Evolutionary conservation across 2,329 filamentous ascomycete species (phyloP).

Genomic region (Pseudocercospora ulei): DNA sequence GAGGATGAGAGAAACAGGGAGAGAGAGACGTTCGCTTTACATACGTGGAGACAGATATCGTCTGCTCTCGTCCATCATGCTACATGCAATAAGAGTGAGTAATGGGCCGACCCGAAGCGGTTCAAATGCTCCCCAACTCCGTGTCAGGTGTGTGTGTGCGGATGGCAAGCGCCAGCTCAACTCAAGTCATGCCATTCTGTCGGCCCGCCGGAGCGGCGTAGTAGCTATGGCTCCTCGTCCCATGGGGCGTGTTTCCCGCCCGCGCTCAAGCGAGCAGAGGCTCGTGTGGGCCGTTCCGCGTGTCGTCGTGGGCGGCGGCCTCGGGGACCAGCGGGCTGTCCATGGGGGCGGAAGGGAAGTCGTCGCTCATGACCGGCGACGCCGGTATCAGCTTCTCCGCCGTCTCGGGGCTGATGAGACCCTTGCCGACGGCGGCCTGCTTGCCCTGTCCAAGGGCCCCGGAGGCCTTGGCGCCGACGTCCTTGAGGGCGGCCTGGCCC

Average conservation of each 20-base stretch:
- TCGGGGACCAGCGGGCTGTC: constrained; percentile 20
- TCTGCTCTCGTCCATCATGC: too few relatives aligned
- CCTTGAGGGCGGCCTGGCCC: constrained; percentile 50
- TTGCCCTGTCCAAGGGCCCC: constrained; percentile 43
- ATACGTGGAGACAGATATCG: too few relatives aligned
- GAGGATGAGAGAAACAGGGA: too few relatives aligned
- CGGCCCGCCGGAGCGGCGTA: too few relatives aligned
- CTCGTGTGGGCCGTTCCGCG: constrained; percentile 16
- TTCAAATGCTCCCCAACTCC: too few relatives aligned
- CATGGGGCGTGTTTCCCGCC: not conserved
- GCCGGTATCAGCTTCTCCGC: constrained; percentile 22
- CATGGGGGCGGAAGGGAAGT: constrained; percentile 24
- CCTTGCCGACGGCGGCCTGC: constrained; percentile 33
- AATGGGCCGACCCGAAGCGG: too few relatives aligned
- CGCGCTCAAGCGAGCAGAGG: constrained; percentile 13
- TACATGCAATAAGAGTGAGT: too few relatives aligned
- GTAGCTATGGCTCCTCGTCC: too few relatives aligned
- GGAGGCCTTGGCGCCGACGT: constrained; percentile 53
- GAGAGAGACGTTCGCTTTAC: too few relatives aligned
- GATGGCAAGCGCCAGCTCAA: too few relatives aligned
- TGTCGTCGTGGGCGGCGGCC: constrained; percentile 13
- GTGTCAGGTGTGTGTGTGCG: too few relatives aligned
- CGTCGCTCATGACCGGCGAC: constrained; percentile 16
- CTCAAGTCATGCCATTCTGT: too few relatives aligned
- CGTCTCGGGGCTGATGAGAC: constrained; percentile 32